phyloP scores from a whole-genome alignment of 331 rosid genomes.

The Rhamnella rubrinervis region DNA sequence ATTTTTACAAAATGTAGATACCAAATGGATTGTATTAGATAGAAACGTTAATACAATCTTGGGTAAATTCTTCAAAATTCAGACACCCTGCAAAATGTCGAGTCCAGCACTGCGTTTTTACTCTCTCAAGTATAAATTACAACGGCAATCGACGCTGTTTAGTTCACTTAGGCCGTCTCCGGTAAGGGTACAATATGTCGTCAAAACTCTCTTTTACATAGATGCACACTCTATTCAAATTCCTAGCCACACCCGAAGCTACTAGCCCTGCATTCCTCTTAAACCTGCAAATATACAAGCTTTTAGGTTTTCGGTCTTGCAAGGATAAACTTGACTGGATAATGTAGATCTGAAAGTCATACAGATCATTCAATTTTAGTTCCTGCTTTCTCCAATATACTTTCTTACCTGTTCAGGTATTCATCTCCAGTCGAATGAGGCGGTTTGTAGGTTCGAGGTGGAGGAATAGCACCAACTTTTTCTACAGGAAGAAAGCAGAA shows the following conservation, averaged over 20 bases:
- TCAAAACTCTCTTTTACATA: slow-evolving; percentile 59
- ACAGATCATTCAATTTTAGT: not conserved
- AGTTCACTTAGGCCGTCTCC: slow-evolving; percentile 62
- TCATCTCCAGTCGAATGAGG: slow-evolving; percentile 48
- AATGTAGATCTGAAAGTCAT: not conserved
- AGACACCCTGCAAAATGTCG: slow-evolving; percentile 26
- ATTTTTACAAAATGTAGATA: no score
- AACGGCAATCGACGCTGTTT: slow-evolving; percentile 1
- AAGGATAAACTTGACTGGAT: not conserved
- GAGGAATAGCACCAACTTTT: slow-evolving; percentile 43
- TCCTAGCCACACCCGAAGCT: slow-evolving; percentile 72
- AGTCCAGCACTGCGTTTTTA: slow-evolving; percentile 10
- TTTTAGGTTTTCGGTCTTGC: not conserved
- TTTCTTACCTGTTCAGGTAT: slow-evolving; percentile 72
- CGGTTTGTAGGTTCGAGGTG: slow-evolving; percentile 51
- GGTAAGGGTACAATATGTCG: slow-evolving; percentile 67
- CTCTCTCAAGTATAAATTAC: not conserved
- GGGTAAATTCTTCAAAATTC: no score
- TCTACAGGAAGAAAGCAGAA: slow-evolving; percentile 33
- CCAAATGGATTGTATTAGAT: no score
- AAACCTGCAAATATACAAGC: slow-evolving; percentile 51
- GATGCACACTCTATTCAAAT: slow-evolving; percentile 69
- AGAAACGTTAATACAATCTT: no score
- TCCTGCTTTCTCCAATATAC: not conserved
- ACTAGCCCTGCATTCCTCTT: slow-evolving; percentile 71